Evolutionary conservation across 1,139 yeast species (phyloP).

Genomic region (Insectozyma bohioensis): DNA sequence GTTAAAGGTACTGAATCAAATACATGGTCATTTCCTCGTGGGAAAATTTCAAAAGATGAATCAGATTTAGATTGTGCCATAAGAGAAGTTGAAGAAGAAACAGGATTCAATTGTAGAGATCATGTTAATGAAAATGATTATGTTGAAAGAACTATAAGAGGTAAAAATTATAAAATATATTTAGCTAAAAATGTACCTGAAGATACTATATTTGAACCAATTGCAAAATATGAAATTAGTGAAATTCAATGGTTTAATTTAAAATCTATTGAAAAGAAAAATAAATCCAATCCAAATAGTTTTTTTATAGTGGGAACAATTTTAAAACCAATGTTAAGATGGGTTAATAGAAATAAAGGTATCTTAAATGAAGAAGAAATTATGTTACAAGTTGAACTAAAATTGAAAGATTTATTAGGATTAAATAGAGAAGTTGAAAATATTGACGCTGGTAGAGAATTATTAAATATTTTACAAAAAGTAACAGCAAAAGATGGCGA

Average conservation of each 20-base stretch:
- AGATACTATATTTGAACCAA: conserved; percentile 69
- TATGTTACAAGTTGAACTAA: conserved; percentile 57
- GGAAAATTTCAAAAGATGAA: conserved; percentile 94
- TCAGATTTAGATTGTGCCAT: conserved; percentile 87
- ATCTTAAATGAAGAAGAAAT: conserved; percentile 51
- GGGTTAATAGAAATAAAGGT: conserved; percentile 57
- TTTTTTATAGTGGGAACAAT: conserved; percentile 61
- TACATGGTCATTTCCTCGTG: conserved; percentile 95
- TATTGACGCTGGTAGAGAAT: conserved; percentile 73
- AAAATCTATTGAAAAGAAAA: conserved; percentile 34
- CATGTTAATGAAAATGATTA: conserved; percentile 68
- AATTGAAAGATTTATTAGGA: conserved; percentile 64
- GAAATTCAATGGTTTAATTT: conserved; percentile 48
- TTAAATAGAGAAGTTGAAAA: conserved; percentile 29
- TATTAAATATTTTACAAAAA: conserved; percentile 62
- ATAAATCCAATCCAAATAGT: conserved; percentile 42
- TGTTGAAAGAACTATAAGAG: conserved; percentile 77
- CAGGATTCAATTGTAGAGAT: conserved; percentile 82
- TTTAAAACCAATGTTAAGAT: conserved; percentile 57
- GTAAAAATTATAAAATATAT: conserved; percentile 84
- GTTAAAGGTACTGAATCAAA: conserved; percentile 86
- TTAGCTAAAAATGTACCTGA: conserved; percentile 80
- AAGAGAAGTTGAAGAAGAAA: conserved; percentile 94
- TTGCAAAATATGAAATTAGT: conserved; percentile 84
- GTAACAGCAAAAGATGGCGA: conserved; percentile 24